Conservation (phyloP, 2,329 filamentous ascomycete genomes). For the Gaeumannomyces sp. region DNA sequence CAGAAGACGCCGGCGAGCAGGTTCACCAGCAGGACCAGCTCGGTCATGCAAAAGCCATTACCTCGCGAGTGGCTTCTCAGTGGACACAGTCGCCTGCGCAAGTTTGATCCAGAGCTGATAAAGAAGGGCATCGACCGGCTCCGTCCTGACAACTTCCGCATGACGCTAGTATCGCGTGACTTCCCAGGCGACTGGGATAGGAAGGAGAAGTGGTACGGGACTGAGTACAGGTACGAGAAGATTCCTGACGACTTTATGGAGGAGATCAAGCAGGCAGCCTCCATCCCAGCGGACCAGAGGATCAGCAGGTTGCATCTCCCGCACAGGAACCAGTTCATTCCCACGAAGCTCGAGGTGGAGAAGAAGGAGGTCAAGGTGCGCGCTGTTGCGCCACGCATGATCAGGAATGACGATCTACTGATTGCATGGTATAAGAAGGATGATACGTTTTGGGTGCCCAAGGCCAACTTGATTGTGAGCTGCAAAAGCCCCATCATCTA, state of each 20-base stretch:
- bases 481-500: slow-evolving; percentile 74
- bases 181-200: slow-evolving; percentile 78
- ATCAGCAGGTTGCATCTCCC: slow-evolving; percentile 74
- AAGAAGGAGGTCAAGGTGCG: slow-evolving; percentile 83
- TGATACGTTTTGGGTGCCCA: slow-evolving; percentile 96
- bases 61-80: slow-evolving; percentile 86
- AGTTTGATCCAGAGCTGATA: slow-evolving; percentile 75
- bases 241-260: slow-evolving; percentile 70
- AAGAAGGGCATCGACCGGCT: slow-evolving; percentile 66
- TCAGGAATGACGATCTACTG: slow-evolving; percentile 74
- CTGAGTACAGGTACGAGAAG: slow-evolving; percentile 79
- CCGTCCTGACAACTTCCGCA: slow-evolving; percentile 81
- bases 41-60: slow-evolving; percentile 85
- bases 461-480: slow-evolving; percentile 78
- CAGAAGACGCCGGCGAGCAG: slow-evolving; percentile 86
- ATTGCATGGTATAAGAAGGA: slow-evolving; percentile 98
- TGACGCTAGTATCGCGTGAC: slow-evolving; percentile 76
- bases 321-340: slow-evolving; percentile 92
- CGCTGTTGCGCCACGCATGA: slow-evolving; percentile 66
- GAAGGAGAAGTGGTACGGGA: slow-evolving; percentile 97
- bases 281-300: slow-evolving; percentile 50
- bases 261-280: slow-evolving; percentile 60
- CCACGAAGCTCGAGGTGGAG: slow-evolving; percentile 86
- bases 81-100: slow-evolving; percentile 66
- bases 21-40: slow-evolving; percentile 79